A percentile compares a stretch with the other conserved stretches of the same genome.
phyloP scores from a whole-genome alignment of 805 yeast genomes.

The Saccharomycopsis sp. region DNA sequence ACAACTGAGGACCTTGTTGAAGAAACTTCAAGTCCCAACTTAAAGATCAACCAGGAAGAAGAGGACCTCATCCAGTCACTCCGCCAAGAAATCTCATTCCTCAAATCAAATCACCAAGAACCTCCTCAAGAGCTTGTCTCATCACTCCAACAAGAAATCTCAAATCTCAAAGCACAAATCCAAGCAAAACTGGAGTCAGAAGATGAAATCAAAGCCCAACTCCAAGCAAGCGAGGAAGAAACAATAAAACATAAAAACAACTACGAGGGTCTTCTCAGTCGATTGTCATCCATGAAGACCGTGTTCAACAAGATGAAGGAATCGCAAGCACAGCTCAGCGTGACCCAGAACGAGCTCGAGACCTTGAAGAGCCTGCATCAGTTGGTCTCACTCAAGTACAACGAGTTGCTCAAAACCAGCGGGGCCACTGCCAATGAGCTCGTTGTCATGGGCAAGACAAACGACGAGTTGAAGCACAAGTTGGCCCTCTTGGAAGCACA shows the following conservation, averaged over 20 bases:
- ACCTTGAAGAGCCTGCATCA: conserved; percentile 20
- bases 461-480: conserved; percentile 32
- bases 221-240: conserved; percentile 1
- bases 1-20: no score
- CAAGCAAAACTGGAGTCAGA: background rate
- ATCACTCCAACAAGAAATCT: no score
- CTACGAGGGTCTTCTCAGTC: conserved; percentile 52
- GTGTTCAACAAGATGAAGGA: conserved; percentile 68
- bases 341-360: conserved; percentile 38
- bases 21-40: no score
- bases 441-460: conserved; percentile 35
- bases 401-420: conserved; percentile 25
- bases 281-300: conserved; percentile 64
- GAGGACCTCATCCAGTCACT: no score
- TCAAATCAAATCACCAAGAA: no score
- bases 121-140: no score
- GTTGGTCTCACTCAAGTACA: conserved; percentile 7
- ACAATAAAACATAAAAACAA: conserved; percentile 35
- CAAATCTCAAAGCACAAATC: background rate
- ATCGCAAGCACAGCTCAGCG: conserved; percentile 51
- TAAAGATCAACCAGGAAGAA: conserved; percentile 4
- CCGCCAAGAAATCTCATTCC: no score
- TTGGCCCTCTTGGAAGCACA: conserved; percentile 25
- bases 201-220: conserved; percentile 1
- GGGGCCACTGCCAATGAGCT: conserved; percentile 40